Percentiles rank a stretch among this genome's conserved stretches.
phyloP scores from a whole-genome alignment of 2,329 filamentous ascomycete species.

The Trichophyton equinum region DNA sequence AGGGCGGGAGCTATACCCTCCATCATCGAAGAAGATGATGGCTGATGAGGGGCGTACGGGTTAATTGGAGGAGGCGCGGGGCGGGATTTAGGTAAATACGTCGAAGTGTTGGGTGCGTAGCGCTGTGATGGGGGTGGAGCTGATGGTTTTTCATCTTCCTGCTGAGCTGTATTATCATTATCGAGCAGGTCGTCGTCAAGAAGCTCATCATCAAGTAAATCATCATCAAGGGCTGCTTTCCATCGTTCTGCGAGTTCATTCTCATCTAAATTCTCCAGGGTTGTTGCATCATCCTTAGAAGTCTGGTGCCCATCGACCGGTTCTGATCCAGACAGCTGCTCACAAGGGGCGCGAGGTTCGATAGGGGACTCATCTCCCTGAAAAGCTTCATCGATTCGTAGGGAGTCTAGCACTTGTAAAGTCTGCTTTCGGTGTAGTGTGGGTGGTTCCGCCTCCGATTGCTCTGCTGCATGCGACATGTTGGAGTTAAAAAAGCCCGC shows the following conservation, averaged over 20 bases:
- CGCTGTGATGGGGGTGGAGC: not conserved
- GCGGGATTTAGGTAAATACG: not conserved
- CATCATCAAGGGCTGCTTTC: constrained; percentile 69
- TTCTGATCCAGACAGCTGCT: not conserved
- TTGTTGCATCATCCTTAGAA: not conserved
- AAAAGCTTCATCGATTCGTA: constrained; percentile 25
- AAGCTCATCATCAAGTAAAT: constrained; percentile 51
- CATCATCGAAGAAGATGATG: constrained; percentile 38
- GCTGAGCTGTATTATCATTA: constrained; percentile 31
- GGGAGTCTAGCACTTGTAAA: constrained; percentile 48
- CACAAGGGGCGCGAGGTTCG: not conserved
- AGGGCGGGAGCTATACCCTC: constrained; percentile 22
- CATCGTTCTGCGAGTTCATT: constrained; percentile 69
- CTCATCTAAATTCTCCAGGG: constrained; percentile 18
- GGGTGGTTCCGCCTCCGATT: constrained; percentile 12
- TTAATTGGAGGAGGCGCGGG: constrained; percentile 19
- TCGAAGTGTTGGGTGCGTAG: not conserved
- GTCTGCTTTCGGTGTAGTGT: constrained; percentile 57
- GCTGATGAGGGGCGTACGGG: constrained; percentile 40
- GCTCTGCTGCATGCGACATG: constrained; percentile 8
- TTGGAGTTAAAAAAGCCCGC: constrained; percentile 26
- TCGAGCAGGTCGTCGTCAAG: constrained; percentile 47
- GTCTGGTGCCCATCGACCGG: not conserved
- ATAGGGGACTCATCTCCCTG: constrained; percentile 11
- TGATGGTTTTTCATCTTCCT: not conserved